Evolutionary conservation across 805 yeast genomes (phyloP), one percentile per base, ranked within the genome.

Genomic region (Pichia cephalocereana): DNA sequence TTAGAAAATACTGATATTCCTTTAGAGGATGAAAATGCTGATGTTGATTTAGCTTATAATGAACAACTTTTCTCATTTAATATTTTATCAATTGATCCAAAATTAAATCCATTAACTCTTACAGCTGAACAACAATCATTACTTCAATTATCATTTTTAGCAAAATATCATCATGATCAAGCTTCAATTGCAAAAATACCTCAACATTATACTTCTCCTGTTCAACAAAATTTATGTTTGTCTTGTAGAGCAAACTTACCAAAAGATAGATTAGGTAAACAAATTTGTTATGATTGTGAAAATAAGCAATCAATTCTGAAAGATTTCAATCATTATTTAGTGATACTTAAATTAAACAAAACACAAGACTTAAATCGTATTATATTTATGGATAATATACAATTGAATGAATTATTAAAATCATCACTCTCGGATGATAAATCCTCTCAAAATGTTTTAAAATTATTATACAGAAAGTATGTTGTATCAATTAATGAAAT

Each of bases 401-500:
- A 56, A 3, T 27, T 58, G 3, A 57, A 57, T 30, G 53, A 54
- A 26, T 46, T 59, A 40, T 42, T 60, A 4, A 55, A 56, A 40
- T 55, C 63, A 1, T 47, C 60, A 2, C 30, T 54, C 31, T 51
- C 55, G 18, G 51, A 50, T 32, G 59, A 58, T 44, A 52, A 47
- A 43, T 57, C 64, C 2, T 48, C 58, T 6, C 52, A 55, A 26
- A 55, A 53, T 31, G 45, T 63, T 15, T 48, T 59, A 27, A 52
- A 54, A 36, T 52, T 52, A 46, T 46, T 63, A 12, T 63, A 63
- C 44, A 64, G 61, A 27, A 59, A 57, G 46, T 62, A 52, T 47
- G 54, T 61, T 39, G 54, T 60, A 34, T 61, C 65, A 11, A 62
- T 62, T 19, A 61, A 63, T 49, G 53, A 53, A 31, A 52, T 57